phyloP scores from a whole-genome alignment of 2,329 filamentous ascomycete species.

The Cytospora mali region DNA sequence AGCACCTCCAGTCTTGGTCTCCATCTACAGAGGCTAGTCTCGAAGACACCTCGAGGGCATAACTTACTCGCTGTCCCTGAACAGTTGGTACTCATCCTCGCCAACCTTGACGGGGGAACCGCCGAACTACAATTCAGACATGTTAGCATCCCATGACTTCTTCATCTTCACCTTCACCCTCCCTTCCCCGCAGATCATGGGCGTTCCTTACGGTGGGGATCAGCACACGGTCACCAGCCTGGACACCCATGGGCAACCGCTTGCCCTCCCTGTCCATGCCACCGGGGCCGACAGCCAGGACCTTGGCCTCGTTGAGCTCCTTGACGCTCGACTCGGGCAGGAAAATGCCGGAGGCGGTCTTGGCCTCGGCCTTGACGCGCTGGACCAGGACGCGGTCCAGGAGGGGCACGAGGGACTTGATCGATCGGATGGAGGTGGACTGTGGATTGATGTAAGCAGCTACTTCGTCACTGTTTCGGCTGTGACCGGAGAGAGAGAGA shows the following conservation, averaged over 20 bases:
- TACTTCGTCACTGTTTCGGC: too few relatives aligned
- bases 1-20: slow-evolving; percentile 16
- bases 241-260: slow-evolving; percentile 81
- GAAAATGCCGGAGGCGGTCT: slow-evolving; percentile 96
- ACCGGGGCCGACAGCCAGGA: slow-evolving; percentile 92
- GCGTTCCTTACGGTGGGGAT: slow-evolving; percentile 82
- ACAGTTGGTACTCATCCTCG: slow-evolving; percentile 93
- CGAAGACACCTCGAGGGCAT: background rate
- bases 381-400: slow-evolving; percentile 97
- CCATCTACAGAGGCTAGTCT: slow-evolving; percentile 5
- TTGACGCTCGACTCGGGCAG: slow-evolving; percentile 96
- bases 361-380: slow-evolving; percentile 94
- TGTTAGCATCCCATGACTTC: slow-evolving; percentile 32
- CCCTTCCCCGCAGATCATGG: background rate
- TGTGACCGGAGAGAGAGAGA: too few relatives aligned
- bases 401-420: slow-evolving; percentile 92
- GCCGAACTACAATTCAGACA: slow-evolving; percentile 67
- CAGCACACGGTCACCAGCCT: slow-evolving; percentile 85
- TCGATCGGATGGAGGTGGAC: slow-evolving; percentile 83
- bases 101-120: slow-evolving; percentile 96
- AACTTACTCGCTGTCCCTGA: slow-evolving; percentile 96
- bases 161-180: background rate
- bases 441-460: slow-evolving; percentile 36
- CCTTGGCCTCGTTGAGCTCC: slow-evolving; percentile 97
- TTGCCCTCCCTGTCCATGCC: slow-evolving; percentile 86